A percentile compares a stretch with the other conserved stretches of the same genome.
phyloP scores from a whole-genome alignment of 2,329 filamentous ascomycete species.

The Parastagonospora nodorum region DNA sequence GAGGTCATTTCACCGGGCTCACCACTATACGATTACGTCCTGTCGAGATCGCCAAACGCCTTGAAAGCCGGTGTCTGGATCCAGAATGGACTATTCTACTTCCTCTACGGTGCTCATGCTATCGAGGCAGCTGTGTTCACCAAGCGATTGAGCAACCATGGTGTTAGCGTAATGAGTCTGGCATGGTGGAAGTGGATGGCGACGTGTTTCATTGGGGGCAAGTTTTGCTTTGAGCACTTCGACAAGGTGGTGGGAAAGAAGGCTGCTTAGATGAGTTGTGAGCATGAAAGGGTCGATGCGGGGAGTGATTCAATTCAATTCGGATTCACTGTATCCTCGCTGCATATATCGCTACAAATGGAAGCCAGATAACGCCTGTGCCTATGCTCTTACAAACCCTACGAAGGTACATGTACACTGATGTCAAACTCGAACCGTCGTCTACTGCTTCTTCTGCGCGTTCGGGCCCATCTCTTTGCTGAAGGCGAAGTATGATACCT shows the following conservation, averaged over 20 bases:
- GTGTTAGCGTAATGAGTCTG: constrained; percentile 16
- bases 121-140: constrained; percentile 27
- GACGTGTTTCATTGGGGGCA: constrained; percentile 30
- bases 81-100: constrained; percentile 28
- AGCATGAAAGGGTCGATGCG: background rate
- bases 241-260: constrained; percentile 17
- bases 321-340: no score
- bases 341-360: constrained; percentile 2
- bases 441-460: constrained; percentile 77
- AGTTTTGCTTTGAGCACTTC: constrained; percentile 29
- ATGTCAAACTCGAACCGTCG: background rate
- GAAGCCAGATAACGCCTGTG: constrained; percentile 1
- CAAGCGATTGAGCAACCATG: constrained; percentile 17
- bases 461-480: constrained; percentile 94
- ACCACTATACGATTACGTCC: constrained; percentile 18
- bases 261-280: background rate
- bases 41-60: constrained; percentile 11
- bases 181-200: constrained; percentile 32
- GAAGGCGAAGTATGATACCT: constrained; percentile 93
- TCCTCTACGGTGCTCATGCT: constrained; percentile 27
- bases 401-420: constrained; percentile 4
- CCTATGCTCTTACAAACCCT: constrained; percentile 6
- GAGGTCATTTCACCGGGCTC: constrained; percentile 26
- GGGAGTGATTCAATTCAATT: no score
- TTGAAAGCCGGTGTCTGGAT: constrained; percentile 24